These are phyloP conservation scores for Cryptococcus deneoformans DNA, from an alignment of 1,284 basidiomycete species.

Conservation along the genomic window DNA sequence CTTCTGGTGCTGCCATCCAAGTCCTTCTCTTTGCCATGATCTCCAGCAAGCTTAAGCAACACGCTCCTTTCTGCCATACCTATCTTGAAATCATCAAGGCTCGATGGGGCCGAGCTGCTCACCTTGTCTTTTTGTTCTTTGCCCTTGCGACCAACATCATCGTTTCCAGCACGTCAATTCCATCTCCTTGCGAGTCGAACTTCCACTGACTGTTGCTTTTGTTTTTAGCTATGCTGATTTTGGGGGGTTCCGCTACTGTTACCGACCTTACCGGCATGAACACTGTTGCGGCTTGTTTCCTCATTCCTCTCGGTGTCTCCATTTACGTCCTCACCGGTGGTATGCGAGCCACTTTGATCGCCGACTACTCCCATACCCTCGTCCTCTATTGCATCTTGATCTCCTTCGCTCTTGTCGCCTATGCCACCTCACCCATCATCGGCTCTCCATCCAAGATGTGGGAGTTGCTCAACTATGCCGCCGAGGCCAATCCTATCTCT, in stretches of 20 bases:
- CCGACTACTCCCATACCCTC: slow-evolving; percentile 68
- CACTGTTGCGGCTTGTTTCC: slow-evolving; percentile 75
- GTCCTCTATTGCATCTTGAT: slow-evolving; percentile 69
- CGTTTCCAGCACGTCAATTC: slow-evolving; percentile 54
- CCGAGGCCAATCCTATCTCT: slow-evolving; percentile 50
- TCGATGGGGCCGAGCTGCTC: slow-evolving; percentile 72
- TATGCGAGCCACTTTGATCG: slow-evolving; percentile 52
- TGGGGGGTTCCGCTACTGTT: slow-evolving; percentile 66
- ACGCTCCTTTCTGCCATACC: slow-evolving; percentile 54
- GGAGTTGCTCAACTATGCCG: slow-evolving; percentile 53
- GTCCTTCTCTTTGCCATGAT: slow-evolving; percentile 57
- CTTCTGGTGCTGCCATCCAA: slow-evolving; percentile 26
- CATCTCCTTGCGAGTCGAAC: neutral
- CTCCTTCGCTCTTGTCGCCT: slow-evolving; percentile 65
- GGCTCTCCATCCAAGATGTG: slow-evolving; percentile 58
- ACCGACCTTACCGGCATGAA: slow-evolving; percentile 76
- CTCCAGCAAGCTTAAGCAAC: slow-evolving; percentile 57
- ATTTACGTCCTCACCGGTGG: slow-evolving; percentile 57
- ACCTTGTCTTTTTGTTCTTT: slow-evolving; percentile 76
- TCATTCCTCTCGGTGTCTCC: slow-evolving; percentile 53
- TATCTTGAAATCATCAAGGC: slow-evolving; percentile 60
- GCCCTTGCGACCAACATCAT: slow-evolving; percentile 72
- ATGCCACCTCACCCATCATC: slow-evolving; percentile 62
- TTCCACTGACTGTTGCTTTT: neutral
- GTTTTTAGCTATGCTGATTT: neutral